A percentile compares a stretch with the other conserved stretches of the same genome.
Conservation (phyloP, 495 filamentous ascomycete genomes). For the Neurospora sp. region DNA sequence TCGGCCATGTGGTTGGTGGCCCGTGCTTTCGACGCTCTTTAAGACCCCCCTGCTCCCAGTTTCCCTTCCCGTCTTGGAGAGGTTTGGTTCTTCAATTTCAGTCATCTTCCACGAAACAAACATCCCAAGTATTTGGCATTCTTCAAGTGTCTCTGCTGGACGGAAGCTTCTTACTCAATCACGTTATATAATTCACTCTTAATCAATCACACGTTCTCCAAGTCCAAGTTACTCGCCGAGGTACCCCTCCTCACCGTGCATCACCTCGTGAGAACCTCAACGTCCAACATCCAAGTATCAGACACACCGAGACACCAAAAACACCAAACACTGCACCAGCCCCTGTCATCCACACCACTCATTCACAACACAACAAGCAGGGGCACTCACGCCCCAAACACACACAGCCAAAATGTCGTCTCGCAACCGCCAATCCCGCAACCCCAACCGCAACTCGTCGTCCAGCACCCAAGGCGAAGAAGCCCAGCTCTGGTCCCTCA, state of each 20-base stretch:
- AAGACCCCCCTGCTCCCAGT: not conserved
- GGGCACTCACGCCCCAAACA: not conserved
- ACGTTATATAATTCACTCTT: not conserved
- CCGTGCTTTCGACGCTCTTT: not conserved
- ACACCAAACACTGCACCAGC: not conserved
- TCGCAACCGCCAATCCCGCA: constrained; percentile 34
- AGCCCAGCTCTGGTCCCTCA: constrained; percentile 33
- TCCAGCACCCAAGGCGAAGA: constrained; percentile 39
- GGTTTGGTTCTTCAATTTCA: not conserved
- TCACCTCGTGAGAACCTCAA: not conserved
- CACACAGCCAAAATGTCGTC: constrained; percentile 27
- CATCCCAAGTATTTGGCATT: not conserved
- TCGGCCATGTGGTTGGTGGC: not conserved
- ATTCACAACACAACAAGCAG: not conserved
- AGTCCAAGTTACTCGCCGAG: not conserved
- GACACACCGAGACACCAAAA: not conserved
- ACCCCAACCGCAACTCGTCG: constrained; percentile 35
- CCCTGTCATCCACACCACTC: not conserved
- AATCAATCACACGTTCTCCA: not conserved
- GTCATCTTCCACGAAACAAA: not conserved
- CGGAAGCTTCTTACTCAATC: not conserved
- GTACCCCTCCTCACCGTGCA: not conserved
- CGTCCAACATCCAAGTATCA: not conserved
- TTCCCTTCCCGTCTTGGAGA: not conserved
- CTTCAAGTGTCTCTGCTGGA: not conserved